Conservation (phyloP, 2,329 filamentous ascomycete species). For the Hymenoscyphus scutula region DNA sequence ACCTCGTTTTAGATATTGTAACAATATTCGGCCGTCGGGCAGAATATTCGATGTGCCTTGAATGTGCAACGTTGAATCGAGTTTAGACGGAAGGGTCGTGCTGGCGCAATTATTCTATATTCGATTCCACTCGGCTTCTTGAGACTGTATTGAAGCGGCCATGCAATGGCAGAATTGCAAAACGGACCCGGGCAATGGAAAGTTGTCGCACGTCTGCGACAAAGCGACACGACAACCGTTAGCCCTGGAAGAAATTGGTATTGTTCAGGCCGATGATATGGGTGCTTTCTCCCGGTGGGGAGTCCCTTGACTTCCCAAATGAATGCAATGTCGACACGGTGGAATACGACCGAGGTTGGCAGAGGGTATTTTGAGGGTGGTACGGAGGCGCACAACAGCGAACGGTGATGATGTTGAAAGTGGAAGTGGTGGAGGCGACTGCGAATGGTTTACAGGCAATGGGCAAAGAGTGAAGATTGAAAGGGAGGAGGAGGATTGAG, state of each 20-base stretch:
- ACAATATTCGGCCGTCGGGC: conserved; percentile 1
- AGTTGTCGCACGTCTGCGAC: conserved; percentile 27
- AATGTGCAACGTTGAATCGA: neutral
- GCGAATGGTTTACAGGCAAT: neutral
- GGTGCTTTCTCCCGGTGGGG: neutral
- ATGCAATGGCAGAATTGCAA: conserved; percentile 15
- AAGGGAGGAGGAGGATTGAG: neutral
- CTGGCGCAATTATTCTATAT: neutral
- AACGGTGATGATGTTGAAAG: neutral
- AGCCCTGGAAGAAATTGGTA: conserved; percentile 22
- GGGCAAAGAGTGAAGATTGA: neutral
- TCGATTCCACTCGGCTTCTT: neutral
- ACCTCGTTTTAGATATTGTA: conserved; percentile 19
- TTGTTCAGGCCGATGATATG: neutral
- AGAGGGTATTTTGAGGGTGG: neutral
- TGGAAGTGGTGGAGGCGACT: neutral
- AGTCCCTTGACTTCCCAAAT: conserved; percentile 6
- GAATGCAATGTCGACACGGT: conserved; percentile 5
- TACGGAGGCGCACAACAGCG: neutral
- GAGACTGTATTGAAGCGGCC: conserved; percentile 1
- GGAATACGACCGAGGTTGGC: conserved; percentile 1
- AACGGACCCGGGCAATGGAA: conserved; percentile 16
- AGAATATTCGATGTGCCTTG: neutral
- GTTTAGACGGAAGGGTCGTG: neutral
- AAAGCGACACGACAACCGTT: conserved; percentile 27